phyloP scores from a whole-genome alignment of 1,284 basidiomycete species.

The Microbotryum intermedium region DNA sequence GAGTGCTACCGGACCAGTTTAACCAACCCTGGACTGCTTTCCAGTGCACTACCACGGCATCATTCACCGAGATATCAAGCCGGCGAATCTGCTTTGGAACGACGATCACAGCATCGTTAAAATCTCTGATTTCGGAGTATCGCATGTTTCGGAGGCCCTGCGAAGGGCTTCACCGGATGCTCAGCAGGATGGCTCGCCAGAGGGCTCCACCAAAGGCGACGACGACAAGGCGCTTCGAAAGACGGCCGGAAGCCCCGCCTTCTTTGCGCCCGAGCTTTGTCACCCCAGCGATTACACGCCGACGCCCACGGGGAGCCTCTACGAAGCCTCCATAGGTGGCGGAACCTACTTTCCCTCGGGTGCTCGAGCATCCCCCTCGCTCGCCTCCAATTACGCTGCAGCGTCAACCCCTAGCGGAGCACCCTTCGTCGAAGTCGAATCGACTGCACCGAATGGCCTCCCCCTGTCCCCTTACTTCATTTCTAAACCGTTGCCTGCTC shows the following conservation, averaged over 20 bases:
- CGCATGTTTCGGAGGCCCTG: constrained; percentile 84
- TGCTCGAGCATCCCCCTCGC: constrained; percentile 24
- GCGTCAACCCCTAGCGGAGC: neutral
- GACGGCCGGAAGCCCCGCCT: constrained; percentile 95
- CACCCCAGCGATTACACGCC: constrained; percentile 36
- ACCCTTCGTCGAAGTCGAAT: neutral
- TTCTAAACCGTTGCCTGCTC: constrained; percentile 24
- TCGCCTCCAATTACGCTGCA: constrained; percentile 18
- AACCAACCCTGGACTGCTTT: neutral
- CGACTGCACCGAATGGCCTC: constrained; percentile 9
- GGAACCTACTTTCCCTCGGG: constrained; percentile 18
- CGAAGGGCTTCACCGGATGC: constrained; percentile 49
- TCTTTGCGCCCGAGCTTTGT: constrained; percentile 92
- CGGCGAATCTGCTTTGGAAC: constrained; percentile 89
- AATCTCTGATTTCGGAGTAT: constrained; percentile 96
- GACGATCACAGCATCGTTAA: constrained; percentile 71
- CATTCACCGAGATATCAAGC: constrained; percentile 99
- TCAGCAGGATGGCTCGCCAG: constrained; percentile 40
- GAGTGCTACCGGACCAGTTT: too few species aligned
- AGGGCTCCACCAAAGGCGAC: constrained; percentile 48
- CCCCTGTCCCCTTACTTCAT: constrained; percentile 22
- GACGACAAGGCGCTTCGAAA: constrained; percentile 83
- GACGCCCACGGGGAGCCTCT: constrained; percentile 18
- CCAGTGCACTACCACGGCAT: constrained; percentile 93
- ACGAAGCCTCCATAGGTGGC: neutral